phyloP scores from a whole-genome alignment of 1,284 basidiomycete species.

The Dichomitus squalens region DNA sequence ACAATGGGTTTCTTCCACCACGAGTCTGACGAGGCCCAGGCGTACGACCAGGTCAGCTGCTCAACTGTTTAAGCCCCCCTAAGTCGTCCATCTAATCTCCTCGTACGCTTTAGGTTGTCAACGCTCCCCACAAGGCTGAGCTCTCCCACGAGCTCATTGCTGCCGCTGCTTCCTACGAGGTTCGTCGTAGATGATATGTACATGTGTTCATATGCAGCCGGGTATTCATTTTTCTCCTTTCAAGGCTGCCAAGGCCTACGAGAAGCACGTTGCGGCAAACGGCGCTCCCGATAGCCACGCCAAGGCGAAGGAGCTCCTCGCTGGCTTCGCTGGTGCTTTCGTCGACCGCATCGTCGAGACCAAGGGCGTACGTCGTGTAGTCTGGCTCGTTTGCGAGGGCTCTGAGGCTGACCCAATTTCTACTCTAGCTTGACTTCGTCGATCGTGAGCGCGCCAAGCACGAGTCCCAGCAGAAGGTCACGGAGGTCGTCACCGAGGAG shows the following conservation, averaged over 20 bases:
- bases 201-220: not conserved
- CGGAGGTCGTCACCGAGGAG: conserved; percentile 24
- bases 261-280: conserved; percentile 40
- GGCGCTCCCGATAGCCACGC: conserved; percentile 41
- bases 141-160: conserved; percentile 70
- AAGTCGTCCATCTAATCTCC: conserved; percentile 10
- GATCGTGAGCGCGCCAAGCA: conserved; percentile 48
- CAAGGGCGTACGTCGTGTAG: conserved; percentile 37
- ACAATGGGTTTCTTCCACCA: conserved; percentile 57
- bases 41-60: conserved; percentile 45
- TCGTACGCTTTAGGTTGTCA: conserved; percentile 40
- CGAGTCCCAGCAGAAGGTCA: conserved; percentile 28
- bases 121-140: conserved; percentile 55
- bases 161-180: conserved; percentile 55
- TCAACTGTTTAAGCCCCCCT: not conserved
- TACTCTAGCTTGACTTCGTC: conserved; percentile 40
- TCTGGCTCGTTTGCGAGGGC: not conserved
- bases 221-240: conserved; percentile 1
- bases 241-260: conserved; percentile 46
- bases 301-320: conserved; percentile 44
- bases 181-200: conserved; percentile 8
- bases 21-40: conserved; percentile 50
- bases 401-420: not conserved
- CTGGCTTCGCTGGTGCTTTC: conserved; percentile 47
- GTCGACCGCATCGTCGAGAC: conserved; percentile 48